Evolutionary conservation across 129 eudicot genomes (phyloP).

Genomic region (Ambrosia trifida): DNA sequence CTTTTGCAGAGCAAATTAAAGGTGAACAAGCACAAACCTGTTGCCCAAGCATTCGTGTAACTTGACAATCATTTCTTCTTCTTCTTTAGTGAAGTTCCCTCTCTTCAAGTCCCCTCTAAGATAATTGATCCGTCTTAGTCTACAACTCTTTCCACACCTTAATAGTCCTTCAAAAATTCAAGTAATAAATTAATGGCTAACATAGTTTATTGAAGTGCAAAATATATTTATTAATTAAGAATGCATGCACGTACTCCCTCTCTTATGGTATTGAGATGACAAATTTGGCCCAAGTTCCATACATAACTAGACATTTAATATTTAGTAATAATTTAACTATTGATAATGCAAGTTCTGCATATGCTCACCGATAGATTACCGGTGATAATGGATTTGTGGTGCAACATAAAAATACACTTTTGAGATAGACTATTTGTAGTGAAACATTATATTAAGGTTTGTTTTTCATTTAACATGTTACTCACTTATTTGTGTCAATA

Average conservation of each 20-base stretch:
- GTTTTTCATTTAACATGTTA: background rate
- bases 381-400: too few relatives aligned
- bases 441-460: too few relatives aligned
- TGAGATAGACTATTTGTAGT: background rate
- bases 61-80: conserved; percentile 68
- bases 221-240: too few relatives aligned
- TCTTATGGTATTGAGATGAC: background rate
- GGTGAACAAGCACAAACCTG: conserved; percentile 49
- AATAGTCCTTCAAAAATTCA: conserved; percentile 47
- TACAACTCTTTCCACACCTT: conserved; percentile 92
- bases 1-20: background rate
- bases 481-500: background rate
- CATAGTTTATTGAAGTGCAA: too few relatives aligned
- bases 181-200: background rate
- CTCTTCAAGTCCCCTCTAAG: conserved; percentile 75
- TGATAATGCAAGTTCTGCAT: too few relatives aligned
- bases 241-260: background rate
- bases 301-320: too few relatives aligned
- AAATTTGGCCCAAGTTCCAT: too few relatives aligned
- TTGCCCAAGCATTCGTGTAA: conserved; percentile 74
- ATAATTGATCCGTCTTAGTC: conserved; percentile 90
- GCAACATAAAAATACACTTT: background rate
- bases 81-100: conserved; percentile 67
- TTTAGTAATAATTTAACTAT: too few relatives aligned
- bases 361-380: too few relatives aligned